Evolutionary conservation across 1,139 yeast genomes (phyloP).

Genomic region (Hansenula lynferdii): DNA sequence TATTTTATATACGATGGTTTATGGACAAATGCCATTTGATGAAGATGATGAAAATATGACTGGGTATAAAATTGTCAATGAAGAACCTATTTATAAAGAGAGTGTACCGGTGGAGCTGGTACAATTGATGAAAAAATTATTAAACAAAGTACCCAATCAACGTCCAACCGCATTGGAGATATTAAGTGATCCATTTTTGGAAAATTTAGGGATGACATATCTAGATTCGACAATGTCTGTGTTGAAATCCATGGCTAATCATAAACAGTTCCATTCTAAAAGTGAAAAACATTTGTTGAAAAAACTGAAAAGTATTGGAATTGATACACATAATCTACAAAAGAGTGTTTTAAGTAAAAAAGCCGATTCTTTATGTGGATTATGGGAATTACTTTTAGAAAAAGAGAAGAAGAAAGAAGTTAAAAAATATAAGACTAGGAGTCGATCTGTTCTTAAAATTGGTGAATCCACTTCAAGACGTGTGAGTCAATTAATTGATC

Average conservation of each 20-base stretch:
- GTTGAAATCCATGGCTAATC: constrained; percentile 36
- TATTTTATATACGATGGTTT: constrained; percentile 81
- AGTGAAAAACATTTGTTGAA: constrained; percentile 64
- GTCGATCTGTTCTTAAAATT: constrained; percentile 42
- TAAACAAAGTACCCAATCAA: constrained; percentile 59
- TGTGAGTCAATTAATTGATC: constrained; percentile 22
- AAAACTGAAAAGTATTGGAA: constrained; percentile 56
- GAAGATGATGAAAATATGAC: constrained; percentile 69
- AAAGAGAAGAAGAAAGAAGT: constrained; percentile 49
- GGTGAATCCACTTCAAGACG: constrained; percentile 23
- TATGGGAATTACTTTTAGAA: constrained; percentile 73
- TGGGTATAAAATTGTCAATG: constrained; percentile 53
- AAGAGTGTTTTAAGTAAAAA: constrained; percentile 55
- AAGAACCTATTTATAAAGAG: constrained; percentile 55
- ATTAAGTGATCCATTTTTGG: constrained; percentile 57
- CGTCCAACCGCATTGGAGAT: constrained; percentile 65
- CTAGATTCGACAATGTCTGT: constrained; percentile 36
- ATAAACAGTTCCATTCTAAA: constrained; percentile 48
- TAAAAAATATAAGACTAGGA: constrained; percentile 38
- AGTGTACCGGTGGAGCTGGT: constrained; percentile 44
- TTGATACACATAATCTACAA: constrained; percentile 62
- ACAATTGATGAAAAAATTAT: constrained; percentile 45
- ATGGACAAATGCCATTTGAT: constrained; percentile 90
- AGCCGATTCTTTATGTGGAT: constrained; percentile 78
- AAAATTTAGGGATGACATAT: constrained; percentile 39